Evolutionary conservation across 352 stramenopile species (phyloP).

Genomic region (Phytophthora constricta): DNA sequence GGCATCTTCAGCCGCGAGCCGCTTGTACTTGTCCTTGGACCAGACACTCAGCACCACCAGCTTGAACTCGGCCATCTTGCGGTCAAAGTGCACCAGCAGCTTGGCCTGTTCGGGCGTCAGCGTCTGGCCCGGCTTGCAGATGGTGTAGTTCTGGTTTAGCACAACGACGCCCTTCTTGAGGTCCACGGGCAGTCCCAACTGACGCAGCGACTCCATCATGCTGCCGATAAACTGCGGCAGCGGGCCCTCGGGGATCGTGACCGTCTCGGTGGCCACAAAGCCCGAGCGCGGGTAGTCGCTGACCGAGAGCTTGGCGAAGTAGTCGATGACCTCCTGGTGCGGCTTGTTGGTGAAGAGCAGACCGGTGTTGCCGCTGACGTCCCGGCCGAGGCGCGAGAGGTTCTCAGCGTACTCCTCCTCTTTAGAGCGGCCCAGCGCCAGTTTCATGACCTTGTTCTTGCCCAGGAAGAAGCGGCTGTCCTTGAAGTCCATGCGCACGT

Average conservation of each 20-base stretch:
- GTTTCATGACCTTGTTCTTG: constrained; percentile 99
- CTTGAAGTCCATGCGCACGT: constrained; percentile 97
- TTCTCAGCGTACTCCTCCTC: constrained; percentile 98
- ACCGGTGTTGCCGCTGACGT: constrained; percentile 94
- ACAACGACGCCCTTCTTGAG: constrained; percentile 96
- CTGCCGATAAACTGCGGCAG: constrained; percentile 94
- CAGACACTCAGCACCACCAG: constrained; percentile 80
- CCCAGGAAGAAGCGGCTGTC: constrained; percentile 97
- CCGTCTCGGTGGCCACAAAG: constrained; percentile 89
- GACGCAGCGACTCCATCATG: constrained; percentile 97
- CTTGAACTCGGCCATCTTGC: constrained; percentile 89
- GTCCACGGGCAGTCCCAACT: constrained; percentile 95
- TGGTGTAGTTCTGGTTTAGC: constrained; percentile 91
- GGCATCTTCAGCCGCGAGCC: constrained; percentile 54
- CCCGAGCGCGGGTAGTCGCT: constrained; percentile 95
- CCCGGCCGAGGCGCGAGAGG: constrained; percentile 90
- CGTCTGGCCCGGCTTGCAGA: constrained; percentile 95
- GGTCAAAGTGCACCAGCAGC: constrained; percentile 93
- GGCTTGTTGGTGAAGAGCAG: constrained; percentile 95
- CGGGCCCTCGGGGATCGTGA: constrained; percentile 90
- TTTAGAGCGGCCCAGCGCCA: constrained; percentile 93
- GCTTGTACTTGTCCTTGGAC: constrained; percentile 80
- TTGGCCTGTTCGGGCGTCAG: constrained; percentile 96
- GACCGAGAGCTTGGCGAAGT: constrained; percentile 93
- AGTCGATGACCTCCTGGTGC: constrained; percentile 88